Evolutionary conservation across 192 early-diverging fungal genomes (phyloP).

Genomic region (Irineochytrium annulatum): DNA sequence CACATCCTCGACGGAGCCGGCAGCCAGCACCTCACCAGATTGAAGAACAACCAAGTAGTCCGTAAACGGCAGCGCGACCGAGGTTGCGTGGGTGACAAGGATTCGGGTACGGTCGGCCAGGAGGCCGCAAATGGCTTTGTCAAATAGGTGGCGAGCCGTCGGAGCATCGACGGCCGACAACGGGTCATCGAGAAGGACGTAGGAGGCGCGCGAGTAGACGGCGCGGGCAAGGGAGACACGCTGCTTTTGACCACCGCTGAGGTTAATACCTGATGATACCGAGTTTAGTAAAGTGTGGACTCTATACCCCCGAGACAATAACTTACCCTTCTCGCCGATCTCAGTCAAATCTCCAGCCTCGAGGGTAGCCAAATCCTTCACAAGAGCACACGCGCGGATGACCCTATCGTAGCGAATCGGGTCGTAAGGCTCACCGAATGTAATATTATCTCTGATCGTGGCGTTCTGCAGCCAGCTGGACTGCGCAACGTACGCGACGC

Average conservation of each 20-base stretch:
- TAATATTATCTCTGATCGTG: constrained; percentile 66
- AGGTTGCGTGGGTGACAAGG: constrained; percentile 79
- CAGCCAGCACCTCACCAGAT: constrained; percentile 28
- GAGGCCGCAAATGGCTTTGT: constrained; percentile 69
- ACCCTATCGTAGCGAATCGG: constrained; percentile 72
- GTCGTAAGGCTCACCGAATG: constrained; percentile 76
- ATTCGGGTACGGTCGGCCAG: constrained; percentile 76
- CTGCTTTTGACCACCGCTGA: constrained; percentile 48
- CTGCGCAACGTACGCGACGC: constrained; percentile 80
- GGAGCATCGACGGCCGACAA: constrained; percentile 94
- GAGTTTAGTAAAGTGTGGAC: constrained; percentile 59
- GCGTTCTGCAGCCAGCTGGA: constrained; percentile 61
- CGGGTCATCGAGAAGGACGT: constrained; percentile 78
- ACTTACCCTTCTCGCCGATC: constrained; percentile 66
- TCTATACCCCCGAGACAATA: constrained; percentile 42
- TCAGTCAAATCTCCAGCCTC: constrained; percentile 86
- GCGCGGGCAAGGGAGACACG: constrained; percentile 63
- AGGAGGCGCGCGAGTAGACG: constrained; percentile 64
- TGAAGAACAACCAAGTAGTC: constrained; percentile 42
- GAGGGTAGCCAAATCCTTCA: constrained; percentile 78
- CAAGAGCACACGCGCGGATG: constrained; percentile 78
- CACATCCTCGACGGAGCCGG: constrained; percentile 25
- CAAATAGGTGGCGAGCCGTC: constrained; percentile 81
- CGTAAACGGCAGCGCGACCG: constrained; percentile 34
- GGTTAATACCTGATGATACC: constrained; percentile 49